Evolutionary conservation across 202 grass and related monocot genomes (phyloP).

Genomic region (Bolboschoenoplectus hybrid): DNA sequence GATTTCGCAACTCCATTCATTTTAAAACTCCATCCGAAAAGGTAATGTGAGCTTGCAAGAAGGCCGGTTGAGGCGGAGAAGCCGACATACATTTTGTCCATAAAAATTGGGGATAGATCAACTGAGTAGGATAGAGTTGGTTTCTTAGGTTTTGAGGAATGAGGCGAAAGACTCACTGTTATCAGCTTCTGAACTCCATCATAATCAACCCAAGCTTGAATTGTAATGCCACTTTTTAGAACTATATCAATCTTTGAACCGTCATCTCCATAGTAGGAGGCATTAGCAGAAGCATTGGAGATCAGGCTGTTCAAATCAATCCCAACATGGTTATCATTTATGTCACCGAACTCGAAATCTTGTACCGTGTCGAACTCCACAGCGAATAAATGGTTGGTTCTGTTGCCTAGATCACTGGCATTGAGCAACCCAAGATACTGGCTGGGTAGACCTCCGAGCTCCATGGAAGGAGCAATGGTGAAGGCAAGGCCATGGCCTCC

Average conservation of each 20-base stretch:
- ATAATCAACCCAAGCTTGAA: constrained; percentile 55
- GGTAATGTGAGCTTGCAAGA: constrained; percentile 56
- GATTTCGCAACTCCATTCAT: constrained; percentile 41
- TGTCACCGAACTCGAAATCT: constrained; percentile 73
- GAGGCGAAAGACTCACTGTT: constrained; percentile 47
- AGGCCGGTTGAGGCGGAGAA: constrained; percentile 56
- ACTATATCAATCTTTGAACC: constrained; percentile 32
- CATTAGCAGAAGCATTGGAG: constrained; percentile 42
- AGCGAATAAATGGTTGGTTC: constrained; percentile 69
- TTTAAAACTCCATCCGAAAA: constrained; percentile 53
- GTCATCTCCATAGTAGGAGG: constrained; percentile 41
- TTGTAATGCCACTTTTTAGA: constrained; percentile 26
- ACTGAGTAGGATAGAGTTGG: constrained; percentile 44
- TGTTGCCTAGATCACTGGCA: constrained; percentile 49
- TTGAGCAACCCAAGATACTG: constrained; percentile 77
- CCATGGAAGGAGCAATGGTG: constrained; percentile 49
- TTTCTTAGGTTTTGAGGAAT: constrained; percentile 41
- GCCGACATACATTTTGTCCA: constrained; percentile 52
- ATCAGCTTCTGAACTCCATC: constrained; percentile 41
- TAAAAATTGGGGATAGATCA: constrained; percentile 46
- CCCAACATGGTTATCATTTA: constrained; percentile 53
- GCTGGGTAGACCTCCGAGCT: constrained; percentile 59
- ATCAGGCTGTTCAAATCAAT: constrained; percentile 47
- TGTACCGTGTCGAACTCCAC: constrained; percentile 86
- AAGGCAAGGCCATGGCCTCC: constrained; percentile 77